These are phyloP conservation scores for Annulohypoxylon stygium DNA, from an alignment of 495 filamentous ascomycete genomes.

Conservation along the genomic window DNA sequence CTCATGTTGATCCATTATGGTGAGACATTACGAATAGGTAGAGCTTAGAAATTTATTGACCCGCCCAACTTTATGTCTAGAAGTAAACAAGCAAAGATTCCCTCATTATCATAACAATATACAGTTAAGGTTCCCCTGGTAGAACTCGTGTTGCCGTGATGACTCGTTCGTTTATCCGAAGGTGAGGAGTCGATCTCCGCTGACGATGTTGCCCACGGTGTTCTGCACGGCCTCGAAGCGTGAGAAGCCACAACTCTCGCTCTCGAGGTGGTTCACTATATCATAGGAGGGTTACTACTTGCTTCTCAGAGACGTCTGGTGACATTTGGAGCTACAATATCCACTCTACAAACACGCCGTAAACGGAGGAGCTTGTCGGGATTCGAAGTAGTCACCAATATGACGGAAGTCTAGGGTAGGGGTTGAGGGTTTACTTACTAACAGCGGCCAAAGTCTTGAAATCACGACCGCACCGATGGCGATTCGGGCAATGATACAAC, in stretches of 20 bases:
- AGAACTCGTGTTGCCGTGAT: too few species aligned
- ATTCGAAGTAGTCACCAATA: background rate
- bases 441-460: slow-evolving; percentile 63
- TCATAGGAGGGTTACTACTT: background rate
- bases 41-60: background rate
- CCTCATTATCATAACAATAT: background rate
- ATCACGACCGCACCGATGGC: slow-evolving; percentile 54
- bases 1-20: background rate
- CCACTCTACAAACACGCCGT: too few species aligned
- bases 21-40: background rate
- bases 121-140: background rate
- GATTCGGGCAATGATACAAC: slow-evolving; percentile 67
- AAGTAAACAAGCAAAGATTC: background rate
- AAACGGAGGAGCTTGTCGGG: too few species aligned
- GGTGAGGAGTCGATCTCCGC: slow-evolving; percentile 35
- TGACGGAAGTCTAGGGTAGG: background rate
- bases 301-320: background rate
- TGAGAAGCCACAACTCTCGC: slow-evolving; percentile 63
- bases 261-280: slow-evolving; percentile 66
- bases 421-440: slow-evolving; percentile 39
- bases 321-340: too few species aligned
- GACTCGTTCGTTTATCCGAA: slow-evolving; percentile 16
- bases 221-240: slow-evolving; percentile 57
- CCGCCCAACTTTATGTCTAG: background rate
- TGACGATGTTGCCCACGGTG: slow-evolving; percentile 28